phyloP scores from a whole-genome alignment of 2,329 filamentous ascomycete genomes.

The Cordyceps cicadae region DNA sequence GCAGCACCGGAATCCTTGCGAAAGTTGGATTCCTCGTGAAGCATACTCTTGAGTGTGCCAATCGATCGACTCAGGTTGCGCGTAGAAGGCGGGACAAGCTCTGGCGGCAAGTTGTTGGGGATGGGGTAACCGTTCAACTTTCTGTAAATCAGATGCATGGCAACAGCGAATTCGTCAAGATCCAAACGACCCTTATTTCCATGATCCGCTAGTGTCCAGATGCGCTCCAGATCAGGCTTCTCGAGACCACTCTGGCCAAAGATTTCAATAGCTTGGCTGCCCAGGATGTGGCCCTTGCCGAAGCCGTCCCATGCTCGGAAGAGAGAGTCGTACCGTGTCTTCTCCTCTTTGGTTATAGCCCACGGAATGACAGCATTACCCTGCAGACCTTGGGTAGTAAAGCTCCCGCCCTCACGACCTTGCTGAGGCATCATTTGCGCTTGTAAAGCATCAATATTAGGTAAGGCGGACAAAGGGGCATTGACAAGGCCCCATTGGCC shows the following conservation, averaged over 20 bases:
- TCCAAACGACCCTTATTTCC: conserved; percentile 91
- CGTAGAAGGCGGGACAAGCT: conserved; percentile 90
- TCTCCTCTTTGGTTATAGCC: conserved; percentile 98
- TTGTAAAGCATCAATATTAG: conserved; percentile 88
- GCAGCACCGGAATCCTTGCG: conserved; percentile 85
- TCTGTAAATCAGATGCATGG: conserved; percentile 98
- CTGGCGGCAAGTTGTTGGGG: conserved; percentile 76
- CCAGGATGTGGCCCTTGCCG: conserved; percentile 83
- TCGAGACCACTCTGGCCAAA: conserved; percentile 93
- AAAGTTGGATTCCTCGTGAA: conserved; percentile 81
- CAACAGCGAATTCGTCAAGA: conserved; percentile 93
- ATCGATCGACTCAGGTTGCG: conserved; percentile 90
- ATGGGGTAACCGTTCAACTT: conserved; percentile 94
- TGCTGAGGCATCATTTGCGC: conserved; percentile 96
- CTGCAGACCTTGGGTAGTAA: conserved; percentile 76
- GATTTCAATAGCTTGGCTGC: conserved; percentile 90
- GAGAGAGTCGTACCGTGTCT: conserved; percentile 88
- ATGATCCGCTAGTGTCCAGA: conserved; percentile 92
- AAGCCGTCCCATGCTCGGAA: conserved; percentile 97
- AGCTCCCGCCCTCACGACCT: conserved; percentile 74
- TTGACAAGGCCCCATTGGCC: conserved; percentile 99
- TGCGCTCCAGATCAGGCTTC: conserved; percentile 78
- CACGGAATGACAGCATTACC: conserved; percentile 95
- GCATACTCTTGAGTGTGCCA: conserved; percentile 81
- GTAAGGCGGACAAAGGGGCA: conserved; percentile 76